Conservation (phyloP, 2,329 filamentous ascomycete species). For the Fusarium austroafricanum region DNA sequence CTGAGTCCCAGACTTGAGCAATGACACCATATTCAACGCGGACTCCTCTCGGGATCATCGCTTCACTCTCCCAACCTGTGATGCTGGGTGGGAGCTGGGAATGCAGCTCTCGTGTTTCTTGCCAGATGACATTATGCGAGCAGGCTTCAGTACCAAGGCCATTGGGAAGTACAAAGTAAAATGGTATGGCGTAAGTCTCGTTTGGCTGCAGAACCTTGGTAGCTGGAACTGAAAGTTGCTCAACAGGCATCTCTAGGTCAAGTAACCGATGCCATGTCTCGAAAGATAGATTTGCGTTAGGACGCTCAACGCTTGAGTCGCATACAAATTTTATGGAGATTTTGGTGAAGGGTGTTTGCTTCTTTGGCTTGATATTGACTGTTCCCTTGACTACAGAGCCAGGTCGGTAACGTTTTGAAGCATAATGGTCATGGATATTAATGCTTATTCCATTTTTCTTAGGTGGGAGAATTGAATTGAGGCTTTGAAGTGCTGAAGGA, state of each 20-base stretch:
- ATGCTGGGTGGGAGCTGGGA: conserved; percentile 11
- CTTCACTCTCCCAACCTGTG: conserved; percentile 11
- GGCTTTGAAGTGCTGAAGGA: conserved; percentile 13
- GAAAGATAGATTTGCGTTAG: conserved; percentile 7
- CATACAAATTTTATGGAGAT: conserved; percentile 21
- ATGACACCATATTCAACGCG: conserved; percentile 14
- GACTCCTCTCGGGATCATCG: conserved; percentile 7
- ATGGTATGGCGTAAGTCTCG: conserved; percentile 12
- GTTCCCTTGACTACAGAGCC: conserved; percentile 11
- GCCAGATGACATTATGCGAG: conserved; percentile 21
- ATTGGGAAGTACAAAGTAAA: conserved; percentile 19
- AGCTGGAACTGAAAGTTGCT: neutral
- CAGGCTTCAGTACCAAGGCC: conserved; percentile 18
- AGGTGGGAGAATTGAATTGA: conserved; percentile 1
- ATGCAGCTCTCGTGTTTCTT: conserved; percentile 15
- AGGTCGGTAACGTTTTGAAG: conserved; percentile 20
- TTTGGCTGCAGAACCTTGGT: neutral
- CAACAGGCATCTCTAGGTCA: conserved; percentile 17
- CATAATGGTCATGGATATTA: conserved; percentile 16
- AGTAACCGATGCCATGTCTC: conserved; percentile 29
- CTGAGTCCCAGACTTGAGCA: conserved; percentile 20
- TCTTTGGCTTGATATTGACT: conserved; percentile 20
- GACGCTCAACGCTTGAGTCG: conserved; percentile 17
- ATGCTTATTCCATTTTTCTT: conserved; percentile 6
- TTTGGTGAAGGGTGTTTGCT: conserved; percentile 3